Base-by-base conservation (phyloP, 176 grass and related monocot genomes). In the Saccharum officinarum region DNA sequence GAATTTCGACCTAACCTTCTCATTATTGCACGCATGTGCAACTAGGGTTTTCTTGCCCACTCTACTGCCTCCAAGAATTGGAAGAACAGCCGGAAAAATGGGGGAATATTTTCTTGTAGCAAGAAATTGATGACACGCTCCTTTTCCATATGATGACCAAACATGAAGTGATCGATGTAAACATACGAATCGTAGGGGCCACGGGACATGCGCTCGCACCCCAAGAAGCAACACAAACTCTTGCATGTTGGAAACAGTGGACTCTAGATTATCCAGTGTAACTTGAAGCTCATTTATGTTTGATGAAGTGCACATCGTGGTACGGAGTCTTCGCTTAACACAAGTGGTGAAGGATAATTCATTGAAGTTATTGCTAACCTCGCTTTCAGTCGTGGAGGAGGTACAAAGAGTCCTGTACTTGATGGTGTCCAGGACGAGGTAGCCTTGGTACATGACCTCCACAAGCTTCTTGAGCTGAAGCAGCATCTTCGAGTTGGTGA, bases 401-500 rank as follows among this genome's bases (percentile, higher is more conserved):
- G 3, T 4, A 36, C 20, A 5, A 50, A 72, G 67, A 17, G 4
- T 18, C 10, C 8, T 42, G 12, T 54, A 79, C 45, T 57, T 88
- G 67, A 50, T 17, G 16, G 26, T 74, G 75, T 67, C 75, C 28
- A 84, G 67, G 30, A 72, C 74, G 42, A 78, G 54, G 18, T 83
- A 79, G 7, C 75, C 87, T 10, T 55, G 67, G 75, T 88, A 84
- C 75, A 74, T 84, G 44, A 50, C 57, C 25, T 67, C 76, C 15
- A 23, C 25, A 34, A 89, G 46, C 69, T 57, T 84, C 69, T 68
- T 80, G 6, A 89, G 75, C 68, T 80, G 41, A 23, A 84, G 18
- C 2, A 84, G 46, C 68, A 84, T 80, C 37, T 6, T 74, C 6
- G 75, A 84, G 45, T 84, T 88, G 31, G 82, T 84, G 76, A 89